Conservation (phyloP, 2,329 filamentous ascomycete species). For the Xylariaceae sp. region DNA sequence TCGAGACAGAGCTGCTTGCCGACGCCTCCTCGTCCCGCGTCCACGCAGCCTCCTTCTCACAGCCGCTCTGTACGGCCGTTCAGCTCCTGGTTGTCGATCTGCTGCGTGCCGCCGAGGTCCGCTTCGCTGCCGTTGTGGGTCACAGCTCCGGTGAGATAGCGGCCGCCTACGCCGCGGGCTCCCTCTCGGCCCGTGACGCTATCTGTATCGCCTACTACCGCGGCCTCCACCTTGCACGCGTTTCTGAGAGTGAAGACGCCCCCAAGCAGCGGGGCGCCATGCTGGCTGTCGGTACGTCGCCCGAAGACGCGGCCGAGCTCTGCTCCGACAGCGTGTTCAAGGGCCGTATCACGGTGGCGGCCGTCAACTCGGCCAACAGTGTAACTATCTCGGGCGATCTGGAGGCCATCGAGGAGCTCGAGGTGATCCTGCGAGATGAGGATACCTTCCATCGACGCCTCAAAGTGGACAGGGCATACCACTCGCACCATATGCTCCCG, state of each 20-base stretch:
- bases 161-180: conserved; percentile 2
- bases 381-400: conserved; percentile 11
- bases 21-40: neutral
- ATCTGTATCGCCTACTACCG: conserved; percentile 3
- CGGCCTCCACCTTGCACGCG: neutral
- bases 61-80: conserved; percentile 1
- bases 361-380: conserved; percentile 9
- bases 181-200: conserved; percentile 1
- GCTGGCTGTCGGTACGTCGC: conserved; percentile 35
- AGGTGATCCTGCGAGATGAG: conserved; percentile 4
- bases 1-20: neutral
- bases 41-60: neutral
- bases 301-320: conserved; percentile 26
- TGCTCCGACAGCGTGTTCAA: conserved; percentile 13
- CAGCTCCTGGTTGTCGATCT: conserved; percentile 1
- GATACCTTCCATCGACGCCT: conserved; percentile 1
- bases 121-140: neutral
- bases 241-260: too few species aligned
- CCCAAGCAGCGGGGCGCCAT: conserved; percentile 32
- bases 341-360: conserved; percentile 19
- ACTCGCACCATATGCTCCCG: conserved; percentile 11
- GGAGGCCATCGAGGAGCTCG: conserved; percentile 6
- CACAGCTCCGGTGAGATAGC: conserved; percentile 5
- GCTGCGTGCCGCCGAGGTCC: neutral
- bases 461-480: conserved; percentile 10